Conservation (phyloP, 306 rosid species). For the Vicia villosa region DNA sequence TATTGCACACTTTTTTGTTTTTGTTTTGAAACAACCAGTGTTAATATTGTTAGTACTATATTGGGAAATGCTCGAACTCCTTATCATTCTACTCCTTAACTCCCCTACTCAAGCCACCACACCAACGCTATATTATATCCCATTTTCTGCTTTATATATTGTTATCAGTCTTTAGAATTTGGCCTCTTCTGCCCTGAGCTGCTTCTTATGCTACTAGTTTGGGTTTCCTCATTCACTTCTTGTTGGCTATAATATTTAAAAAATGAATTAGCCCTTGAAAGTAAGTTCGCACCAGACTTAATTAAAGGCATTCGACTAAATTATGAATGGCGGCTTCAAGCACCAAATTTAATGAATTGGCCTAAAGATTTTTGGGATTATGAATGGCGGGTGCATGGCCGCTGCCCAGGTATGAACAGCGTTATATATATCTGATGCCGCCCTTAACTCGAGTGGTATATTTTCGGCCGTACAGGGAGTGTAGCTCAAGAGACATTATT, state of each 20-base stretch:
- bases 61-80: background rate
- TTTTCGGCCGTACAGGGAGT: no score
- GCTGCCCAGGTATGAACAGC: no score
- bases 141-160: background rate
- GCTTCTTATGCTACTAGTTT: constrained; percentile 19
- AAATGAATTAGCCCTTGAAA: constrained; percentile 8
- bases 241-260: constrained; percentile 29
- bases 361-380: no score
- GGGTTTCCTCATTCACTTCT: constrained; percentile 6
- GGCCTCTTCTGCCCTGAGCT: constrained; percentile 7
- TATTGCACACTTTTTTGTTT: background rate
- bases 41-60: background rate
- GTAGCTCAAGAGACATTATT: no score
- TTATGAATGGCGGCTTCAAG: no score
- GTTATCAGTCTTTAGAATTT: constrained; percentile 14
- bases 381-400: no score
- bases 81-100: background rate
- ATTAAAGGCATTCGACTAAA: background rate
- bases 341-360: no score
- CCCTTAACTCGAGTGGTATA: no score
- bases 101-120: background rate
- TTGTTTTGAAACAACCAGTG: background rate
- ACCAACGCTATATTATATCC: background rate
- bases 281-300: background rate
- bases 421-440: no score